Base-by-base conservation (phyloP, 768 basidiomycete species). In the Mycena indigotica region DNA sequence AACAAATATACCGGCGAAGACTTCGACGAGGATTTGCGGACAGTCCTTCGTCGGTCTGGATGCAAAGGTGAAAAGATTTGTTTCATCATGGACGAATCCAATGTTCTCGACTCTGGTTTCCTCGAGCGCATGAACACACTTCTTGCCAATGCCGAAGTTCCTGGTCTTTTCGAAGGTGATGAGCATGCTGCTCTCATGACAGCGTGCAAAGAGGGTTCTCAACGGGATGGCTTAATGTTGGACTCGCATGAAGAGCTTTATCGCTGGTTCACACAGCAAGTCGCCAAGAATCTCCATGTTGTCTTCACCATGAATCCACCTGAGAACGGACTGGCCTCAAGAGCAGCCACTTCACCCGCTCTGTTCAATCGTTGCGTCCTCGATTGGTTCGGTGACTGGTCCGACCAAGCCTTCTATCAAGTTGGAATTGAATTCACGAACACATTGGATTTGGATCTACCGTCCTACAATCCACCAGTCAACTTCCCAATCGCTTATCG, bases 21-120 rank as follows among this genome's bases (percentile, higher is more conserved):
- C 72, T 99, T 99, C 66, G 97, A 99, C 64, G 96, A 99, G 62
- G 97, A 99, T 71, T 80, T 99, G 44, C 87, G 97, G 39, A 92
- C 87, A 0, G 97, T 99, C 4, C 86, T 99, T 32, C 92, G 97
- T 41, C 89, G 97, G 30, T 81, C 96, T 5, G 97, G 97, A 5
- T 98, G 95, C 79, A 99, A 98, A 70, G 95, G 95, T 65, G 97
- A 99, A 75, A 98, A 98, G 76, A 89, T 99, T 49, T 98, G 95
- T 71, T 99, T 99, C 81, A 98, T 99, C 77, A 98, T 99, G 97
- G 97, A 99, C 72, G 97, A 99, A 72, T 98, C 97, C 3, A 98
- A 99, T 66, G 97, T 98, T 13, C 88, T 98, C 28, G 97, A 99
- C 70, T 96, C 97, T 13, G 97, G 97, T 45, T 99, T 99, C 82